Base-by-base conservation (phyloP, 108 stramenopile species). In the Ochromonas danica region DNA sequence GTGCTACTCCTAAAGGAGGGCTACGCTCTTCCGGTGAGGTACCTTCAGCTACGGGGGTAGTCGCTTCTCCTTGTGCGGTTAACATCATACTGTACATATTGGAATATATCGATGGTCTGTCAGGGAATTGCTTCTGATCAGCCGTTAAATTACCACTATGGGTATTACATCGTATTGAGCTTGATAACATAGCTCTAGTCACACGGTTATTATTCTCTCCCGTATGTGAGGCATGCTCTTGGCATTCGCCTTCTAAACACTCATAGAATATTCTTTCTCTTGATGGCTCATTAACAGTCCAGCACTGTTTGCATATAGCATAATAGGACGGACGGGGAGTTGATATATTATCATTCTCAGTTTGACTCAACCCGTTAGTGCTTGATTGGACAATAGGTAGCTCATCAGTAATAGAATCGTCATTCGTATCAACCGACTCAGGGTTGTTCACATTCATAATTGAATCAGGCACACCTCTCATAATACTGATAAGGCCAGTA, bases 21-120 rank as follows among this genome's bases (percentile, higher is more conserved):
- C 51, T 57, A 57, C 51, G 51, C 51, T 57, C 51, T 57, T 57
- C 51, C 51, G 51, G 51, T 57, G 51, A 57, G 51, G 51, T 57
- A 57, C 51, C 51, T 57, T 57, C 51, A 57, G 51, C 51, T 57
- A 57, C 51, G 51, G 51, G 51, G 51, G 51, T 57, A 57, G 51
- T 57, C 51, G 51, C 51, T 57, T 57, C 51, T 57, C 51, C 51
- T 57, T 57, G 51, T 57, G 51, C 51, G 51, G 51, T 57, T 57
- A 57, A 57, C 51, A 57, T 57, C 51, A 57, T 57, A 57, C 51
- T 57, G 51, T 57, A 57, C 51, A 57, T 57, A 57, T 57, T 57
- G 51, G 51, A 57, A 57, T 57, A 57, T 57, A 57, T 57, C 51
- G 51, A 57, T 57, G 51, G 51, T 57, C 51, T 57, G 51, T 57